Evolutionary conservation across 768 basidiomycete species (phyloP).

Genomic region (Lactifluus piperatus): DNA sequence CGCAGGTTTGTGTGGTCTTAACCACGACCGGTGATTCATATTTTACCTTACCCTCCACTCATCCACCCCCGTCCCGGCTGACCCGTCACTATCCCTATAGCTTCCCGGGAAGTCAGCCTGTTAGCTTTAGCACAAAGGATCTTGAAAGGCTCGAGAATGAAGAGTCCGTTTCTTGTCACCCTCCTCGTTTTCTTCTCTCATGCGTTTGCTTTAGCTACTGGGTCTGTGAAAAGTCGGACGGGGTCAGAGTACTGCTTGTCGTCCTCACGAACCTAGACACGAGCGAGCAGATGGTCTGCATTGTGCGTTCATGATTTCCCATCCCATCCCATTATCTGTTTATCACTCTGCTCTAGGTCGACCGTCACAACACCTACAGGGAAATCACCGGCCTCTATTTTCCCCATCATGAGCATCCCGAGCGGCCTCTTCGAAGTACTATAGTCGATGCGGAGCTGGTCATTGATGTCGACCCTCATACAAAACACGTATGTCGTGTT

Average conservation of each 20-base stretch:
- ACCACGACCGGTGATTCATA: slow-evolving; percentile 49
- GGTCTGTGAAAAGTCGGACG: slow-evolving; percentile 99
- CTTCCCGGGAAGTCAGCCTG: slow-evolving; percentile 94
- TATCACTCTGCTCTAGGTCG: slow-evolving; percentile 51
- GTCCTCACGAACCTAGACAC: slow-evolving; percentile 50
- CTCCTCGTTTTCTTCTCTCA: background rate
- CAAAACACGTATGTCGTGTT: slow-evolving; percentile 46
- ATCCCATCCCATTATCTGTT: background rate
- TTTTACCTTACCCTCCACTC: background rate
- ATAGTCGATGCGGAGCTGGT: slow-evolving; percentile 93
- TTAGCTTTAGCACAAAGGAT: slow-evolving; percentile 73
- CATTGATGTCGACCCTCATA: slow-evolving; percentile 74
- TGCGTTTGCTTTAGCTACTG: slow-evolving; percentile 58
- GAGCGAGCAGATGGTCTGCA: slow-evolving; percentile 54
- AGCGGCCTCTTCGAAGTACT: slow-evolving; percentile 62
- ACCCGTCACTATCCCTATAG: slow-evolving; percentile 30
- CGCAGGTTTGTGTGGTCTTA: slow-evolving; percentile 54
- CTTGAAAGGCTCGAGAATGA: slow-evolving; percentile 68
- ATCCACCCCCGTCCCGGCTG: background rate
- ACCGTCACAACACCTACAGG: slow-evolving; percentile 87
- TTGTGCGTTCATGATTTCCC: slow-evolving; percentile 38
- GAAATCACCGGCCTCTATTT: slow-evolving; percentile 72
- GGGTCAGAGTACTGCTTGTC: slow-evolving; percentile 81
- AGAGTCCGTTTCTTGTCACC: slow-evolving; percentile 50
- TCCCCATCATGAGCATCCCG: slow-evolving; percentile 74